phyloP scores from a whole-genome alignment of 2,329 filamentous ascomycete genomes.

The Cladophialophora yegresii region DNA sequence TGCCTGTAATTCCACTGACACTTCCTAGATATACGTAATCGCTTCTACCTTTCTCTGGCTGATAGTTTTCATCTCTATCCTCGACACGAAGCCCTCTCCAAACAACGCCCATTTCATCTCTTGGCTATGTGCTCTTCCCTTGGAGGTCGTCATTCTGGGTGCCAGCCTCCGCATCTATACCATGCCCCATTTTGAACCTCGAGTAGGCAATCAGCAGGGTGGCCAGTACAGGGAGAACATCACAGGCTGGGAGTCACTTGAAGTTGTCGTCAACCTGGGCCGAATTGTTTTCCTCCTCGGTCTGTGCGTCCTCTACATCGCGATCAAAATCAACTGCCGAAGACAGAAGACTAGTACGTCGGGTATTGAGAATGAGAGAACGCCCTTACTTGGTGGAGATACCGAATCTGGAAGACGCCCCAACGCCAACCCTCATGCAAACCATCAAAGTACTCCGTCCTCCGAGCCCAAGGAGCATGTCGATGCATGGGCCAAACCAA shows the following conservation, averaged over 20 bases:
- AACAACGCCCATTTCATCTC: constrained; percentile 75
- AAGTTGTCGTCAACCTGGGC: constrained; percentile 60
- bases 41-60: constrained; percentile 85
- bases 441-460: constrained; percentile 17
- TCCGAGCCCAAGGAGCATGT: constrained; percentile 42
- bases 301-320: constrained; percentile 62
- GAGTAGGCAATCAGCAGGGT: constrained; percentile 52
- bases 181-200: constrained; percentile 65
- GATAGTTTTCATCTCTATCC: constrained; percentile 79
- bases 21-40: constrained; percentile 73
- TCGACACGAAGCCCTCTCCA: constrained; percentile 80
- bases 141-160: constrained; percentile 72
- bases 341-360: constrained; percentile 41
- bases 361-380: constrained; percentile 46
- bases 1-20: constrained; percentile 19
- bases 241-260: constrained; percentile 47
- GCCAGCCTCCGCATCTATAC: constrained; percentile 70
- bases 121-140: constrained; percentile 71
- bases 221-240: constrained; percentile 46
- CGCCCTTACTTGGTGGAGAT: constrained; percentile 48
- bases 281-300: constrained; percentile 68
- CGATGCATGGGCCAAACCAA: constrained; percentile 76
- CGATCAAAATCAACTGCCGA: constrained; percentile 51
- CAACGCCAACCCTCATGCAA: constrained; percentile 54
- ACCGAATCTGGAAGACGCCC: constrained; percentile 44